Percentiles rank a stretch among this genome's conserved stretches.
Evolutionary conservation across 495 filamentous ascomycete species (phyloP).

Genomic region (Poronia punctata): DNA sequence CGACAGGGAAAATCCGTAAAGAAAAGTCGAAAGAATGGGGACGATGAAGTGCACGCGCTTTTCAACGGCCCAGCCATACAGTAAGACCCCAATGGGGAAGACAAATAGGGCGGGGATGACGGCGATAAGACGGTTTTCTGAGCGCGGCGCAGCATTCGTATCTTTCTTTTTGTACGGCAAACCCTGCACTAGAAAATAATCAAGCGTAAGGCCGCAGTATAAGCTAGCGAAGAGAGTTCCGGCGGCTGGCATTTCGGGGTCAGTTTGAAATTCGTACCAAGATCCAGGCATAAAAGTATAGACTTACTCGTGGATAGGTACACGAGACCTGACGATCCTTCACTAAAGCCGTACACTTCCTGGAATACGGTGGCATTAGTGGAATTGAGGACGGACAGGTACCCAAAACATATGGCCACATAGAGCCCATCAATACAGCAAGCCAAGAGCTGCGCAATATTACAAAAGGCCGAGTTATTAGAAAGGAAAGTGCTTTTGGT

Average conservation of each 20-base stretch:
- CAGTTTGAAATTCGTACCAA: no score
- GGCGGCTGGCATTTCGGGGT: not conserved
- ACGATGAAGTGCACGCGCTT: not conserved
- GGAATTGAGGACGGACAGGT: not conserved
- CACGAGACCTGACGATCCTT: not conserved
- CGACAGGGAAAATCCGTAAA: not conserved
- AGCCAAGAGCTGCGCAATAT: not conserved
- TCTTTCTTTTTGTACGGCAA: not conserved
- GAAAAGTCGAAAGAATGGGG: not conserved
- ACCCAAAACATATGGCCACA: not conserved
- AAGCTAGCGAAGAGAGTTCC: not conserved
- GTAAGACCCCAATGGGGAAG: not conserved
- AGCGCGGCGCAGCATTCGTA: not conserved
- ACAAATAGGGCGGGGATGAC: not conserved
- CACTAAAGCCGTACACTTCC: not conserved
- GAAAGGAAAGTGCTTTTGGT: not conserved
- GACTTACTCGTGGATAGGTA: not conserved
- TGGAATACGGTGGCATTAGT: not conserved
- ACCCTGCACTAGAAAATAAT: not conserved
- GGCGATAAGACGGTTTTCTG: not conserved
- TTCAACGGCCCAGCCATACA: not conserved
- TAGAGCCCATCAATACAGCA: not conserved
- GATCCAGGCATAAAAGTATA: not conserved
- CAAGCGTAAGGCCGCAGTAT: not conserved
- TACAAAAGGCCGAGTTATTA: not conserved